These are phyloP conservation scores for Aspergillus indologenus DNA, from an alignment of 495 filamentous ascomycete genomes.

Conservation along the genomic window DNA sequence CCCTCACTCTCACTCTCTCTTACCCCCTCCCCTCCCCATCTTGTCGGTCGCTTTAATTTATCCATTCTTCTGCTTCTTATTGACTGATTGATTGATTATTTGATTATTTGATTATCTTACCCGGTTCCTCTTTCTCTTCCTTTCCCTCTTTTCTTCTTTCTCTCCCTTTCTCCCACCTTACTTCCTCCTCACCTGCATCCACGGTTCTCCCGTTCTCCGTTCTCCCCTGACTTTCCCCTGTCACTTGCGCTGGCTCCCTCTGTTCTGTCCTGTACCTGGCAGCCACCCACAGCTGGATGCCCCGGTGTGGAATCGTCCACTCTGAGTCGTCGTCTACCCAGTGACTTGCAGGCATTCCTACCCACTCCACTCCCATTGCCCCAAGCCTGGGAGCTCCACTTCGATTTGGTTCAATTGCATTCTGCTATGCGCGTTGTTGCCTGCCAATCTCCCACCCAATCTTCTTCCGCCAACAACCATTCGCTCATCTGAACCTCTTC, in stretches of 20 bases:
- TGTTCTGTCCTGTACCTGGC: conserved; percentile 15
- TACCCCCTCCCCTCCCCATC: neutral
- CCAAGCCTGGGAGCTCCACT: conserved; percentile 8
- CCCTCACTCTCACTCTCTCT: neutral
- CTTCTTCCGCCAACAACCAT: conserved; percentile 22
- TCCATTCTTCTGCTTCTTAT: neutral
- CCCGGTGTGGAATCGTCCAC: conserved; percentile 9
- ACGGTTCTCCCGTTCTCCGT: too few relatives aligned
- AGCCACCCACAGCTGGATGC: conserved; percentile 16
- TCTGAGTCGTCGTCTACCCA: neutral
- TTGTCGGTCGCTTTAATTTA: neutral
- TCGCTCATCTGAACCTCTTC: conserved; percentile 17
- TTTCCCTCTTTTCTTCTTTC: conserved; percentile 1
- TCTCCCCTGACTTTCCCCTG: conserved; percentile 8
- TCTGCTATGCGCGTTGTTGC: conserved; percentile 29
- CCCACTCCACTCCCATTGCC: conserved; percentile 3
- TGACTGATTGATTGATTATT: neutral
- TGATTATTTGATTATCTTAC: conserved; percentile 1
- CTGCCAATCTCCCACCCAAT: conserved; percentile 11
- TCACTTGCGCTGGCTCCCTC: neutral
- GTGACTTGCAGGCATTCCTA: conserved; percentile 7
- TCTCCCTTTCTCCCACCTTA: conserved; percentile 14
- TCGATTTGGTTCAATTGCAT: conserved; percentile 10
- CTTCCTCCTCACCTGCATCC: conserved; percentile 9
- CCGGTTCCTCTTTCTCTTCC: conserved; percentile 3